Percentiles rank a stretch among this genome's conserved stretches.
phyloP scores from a whole-genome alignment of 2,329 filamentous ascomycete species.

The Graphiopsis chlorocephala region DNA sequence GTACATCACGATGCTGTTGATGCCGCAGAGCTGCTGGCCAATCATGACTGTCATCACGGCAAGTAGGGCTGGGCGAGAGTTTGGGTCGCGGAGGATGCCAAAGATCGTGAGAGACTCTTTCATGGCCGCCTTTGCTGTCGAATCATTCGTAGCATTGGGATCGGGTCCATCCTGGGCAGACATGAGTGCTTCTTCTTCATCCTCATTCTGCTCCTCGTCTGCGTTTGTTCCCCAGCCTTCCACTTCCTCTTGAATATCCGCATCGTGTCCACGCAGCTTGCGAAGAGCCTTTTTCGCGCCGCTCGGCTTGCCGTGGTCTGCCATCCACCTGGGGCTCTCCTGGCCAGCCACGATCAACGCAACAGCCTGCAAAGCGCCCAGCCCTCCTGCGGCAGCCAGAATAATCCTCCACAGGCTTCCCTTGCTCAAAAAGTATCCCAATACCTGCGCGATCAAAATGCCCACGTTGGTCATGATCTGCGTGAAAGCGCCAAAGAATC shows the following conservation, averaged over 20 bases:
- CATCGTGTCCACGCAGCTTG: slow-evolving; percentile 68
- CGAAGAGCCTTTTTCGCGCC: slow-evolving; percentile 67
- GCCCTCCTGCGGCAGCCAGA: slow-evolving; percentile 66
- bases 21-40: slow-evolving; percentile 83
- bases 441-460: slow-evolving; percentile 75
- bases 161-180: slow-evolving; percentile 28
- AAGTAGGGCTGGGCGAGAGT: slow-evolving; percentile 76
- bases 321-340: slow-evolving; percentile 87
- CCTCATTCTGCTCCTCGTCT: slow-evolving; percentile 35
- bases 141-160: slow-evolving; percentile 31
- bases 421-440: slow-evolving; percentile 85
- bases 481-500: slow-evolving; percentile 78
- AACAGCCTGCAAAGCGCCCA: slow-evolving; percentile 65
- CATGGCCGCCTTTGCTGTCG: slow-evolving; percentile 26
- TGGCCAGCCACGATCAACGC: slow-evolving; percentile 70
- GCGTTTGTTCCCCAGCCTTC: slow-evolving; percentile 45
- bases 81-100: slow-evolving; percentile 62
- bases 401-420: slow-evolving; percentile 81
- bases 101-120: slow-evolving; percentile 42
- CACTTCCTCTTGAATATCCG: slow-evolving; percentile 72
- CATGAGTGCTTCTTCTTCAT: slow-evolving; percentile 72
- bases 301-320: slow-evolving; percentile 59
- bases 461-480: slow-evolving; percentile 89
- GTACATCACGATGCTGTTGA: slow-evolving; percentile 99
- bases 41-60: slow-evolving; percentile 92